Evolutionary conservation across 1,284 basidiomycete genomes (phyloP), one percentile per base, ranked within the genome.

Genomic region (Sporisorium exsertum): DNA sequence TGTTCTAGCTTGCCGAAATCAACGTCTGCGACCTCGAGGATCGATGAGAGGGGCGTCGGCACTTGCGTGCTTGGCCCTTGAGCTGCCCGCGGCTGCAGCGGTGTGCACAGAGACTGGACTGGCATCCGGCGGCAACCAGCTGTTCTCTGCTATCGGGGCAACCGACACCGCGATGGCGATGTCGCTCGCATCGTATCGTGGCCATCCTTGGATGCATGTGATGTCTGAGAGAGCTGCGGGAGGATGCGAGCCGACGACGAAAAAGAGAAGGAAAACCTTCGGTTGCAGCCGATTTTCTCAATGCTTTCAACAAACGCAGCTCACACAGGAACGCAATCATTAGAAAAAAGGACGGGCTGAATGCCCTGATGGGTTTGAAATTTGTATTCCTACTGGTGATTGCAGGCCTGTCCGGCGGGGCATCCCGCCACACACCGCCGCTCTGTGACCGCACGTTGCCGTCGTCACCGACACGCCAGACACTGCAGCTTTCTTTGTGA

Each of bases 381-480:
- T 18, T 47, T 27, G 46, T 47, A 47, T 49, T 49, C n/a, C n/a
- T n/a, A n/a, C n/a, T n/a, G n/a, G n/a, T n/a, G n/a, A n/a, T n/a
- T n/a, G n/a, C n/a, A n/a, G n/a, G n/a, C n/a, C n/a, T n/a, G n/a
- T n/a, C n/a, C n/a, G n/a, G n/a, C n/a, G n/a, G n/a, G n/a, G n/a
- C n/a, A n/a, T n/a, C 18, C 40, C 8, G 42, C 53, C 53, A 37
- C 53, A 18, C 51, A n/a, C 51, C 51, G 51, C 51, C 33, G 29
- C 40, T 43, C 40, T n/a, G 47, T 49, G 47, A 29, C 35, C 52
- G 64, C 54, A 58, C 20, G 57, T 43, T 52, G 57, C 63, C 57
- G 57, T 49, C 55, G 45, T 54, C 57, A 65, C 55, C 55, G 50
- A 64, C 20, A 45, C 22, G 49, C 58, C 20, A 54, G 24, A 58